Evolutionary conservation across 352 stramenopile species (phyloP), one percentile per base, ranked within the genome.

Genomic region (Globisporangium cylindrosporum): DNA sequence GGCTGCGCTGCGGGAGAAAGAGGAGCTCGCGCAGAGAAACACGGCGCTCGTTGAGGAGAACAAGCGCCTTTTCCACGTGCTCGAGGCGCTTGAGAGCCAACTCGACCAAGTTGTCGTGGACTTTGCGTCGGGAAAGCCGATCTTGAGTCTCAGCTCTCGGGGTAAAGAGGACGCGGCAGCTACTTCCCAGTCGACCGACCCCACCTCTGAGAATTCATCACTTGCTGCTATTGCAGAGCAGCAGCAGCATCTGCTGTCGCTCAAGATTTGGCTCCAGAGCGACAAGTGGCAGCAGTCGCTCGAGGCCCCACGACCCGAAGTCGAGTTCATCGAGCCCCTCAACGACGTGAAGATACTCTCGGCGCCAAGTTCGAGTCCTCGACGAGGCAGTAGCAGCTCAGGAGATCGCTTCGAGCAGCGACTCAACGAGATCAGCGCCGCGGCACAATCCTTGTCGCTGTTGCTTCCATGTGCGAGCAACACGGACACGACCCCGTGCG

Each of bases 251-350:
- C 38, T 53, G 20, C 63, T 75, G 43, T 72, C 80, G 3, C 71
- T 89, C 34, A 88, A 89, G 61, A 73, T 81, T n/a, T 91, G 80
- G 80, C 27, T 91, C 9, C 73, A 82, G 58, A 82, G 73, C 43
- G 80, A 87, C 43, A 81, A 69, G 22, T 86, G 78, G 76, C 59
- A 73, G 64, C 69, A 83, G 46, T 70, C 74, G 6, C 58, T 83
- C 9, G 73, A 79, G 59, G 15, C 41, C 4, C 57, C 59, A 22
- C 71, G 69, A 29, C 59, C 62, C 9, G 67, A 79, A 55, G 6
- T 38, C 59, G 41, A 62, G 58, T 32, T 46, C 5, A 64, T 60
- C 12, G 64, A 61, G 56, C 10, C 43, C 8, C 4, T 22, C 2
- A 43, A 69, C 5, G 56, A 51, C 2, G 22, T 9, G 29, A 59